Conservation (phyloP, 305 asterid species). For the Ilex paraguariensis region DNA sequence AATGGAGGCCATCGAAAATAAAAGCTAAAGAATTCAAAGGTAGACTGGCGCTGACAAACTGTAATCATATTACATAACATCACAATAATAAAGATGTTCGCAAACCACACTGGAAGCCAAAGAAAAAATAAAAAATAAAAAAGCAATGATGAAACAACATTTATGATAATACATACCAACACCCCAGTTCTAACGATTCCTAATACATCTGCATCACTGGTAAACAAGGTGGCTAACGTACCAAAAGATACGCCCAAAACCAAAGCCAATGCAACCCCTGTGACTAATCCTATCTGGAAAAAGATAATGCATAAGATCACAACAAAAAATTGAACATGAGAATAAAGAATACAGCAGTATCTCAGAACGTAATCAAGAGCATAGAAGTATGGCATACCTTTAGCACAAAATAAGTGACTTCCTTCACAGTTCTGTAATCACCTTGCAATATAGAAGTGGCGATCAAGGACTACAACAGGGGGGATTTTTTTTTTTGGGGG, state of each 20-base stretch:
- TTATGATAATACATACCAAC: slow-evolving; percentile 42
- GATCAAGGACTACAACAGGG: slow-evolving; percentile 57
- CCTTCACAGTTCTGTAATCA: slow-evolving; percentile 60
- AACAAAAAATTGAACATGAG: slow-evolving; percentile 11
- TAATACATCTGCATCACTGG: slow-evolving; percentile 65
- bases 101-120: slow-evolving; percentile 3
- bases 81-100: slow-evolving; percentile 6
- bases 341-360: slow-evolving; percentile 3
- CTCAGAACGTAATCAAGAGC: slow-evolving; percentile 9
- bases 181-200: slow-evolving; percentile 54
- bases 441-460: slow-evolving; percentile 70
- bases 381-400: slow-evolving; percentile 42
- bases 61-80: slow-evolving; percentile 27
- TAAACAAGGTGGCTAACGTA: slow-evolving; percentile 61
- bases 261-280: slow-evolving; percentile 64
- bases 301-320: not conserved
- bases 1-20: slow-evolving; percentile 83
- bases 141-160: slow-evolving; percentile 1
- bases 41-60: slow-evolving; percentile 90
- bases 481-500: too few relatives aligned
- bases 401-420: slow-evolving; percentile 53
- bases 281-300: slow-evolving; percentile 58
- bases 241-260: slow-evolving; percentile 60
- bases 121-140: not conserved
- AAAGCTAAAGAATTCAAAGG: slow-evolving; percentile 87